A percentile compares a stretch with the other conserved stretches of the same genome.
Conservation (phyloP, 1,284 basidiomycete genomes). For the Puccinia triticina region DNA sequence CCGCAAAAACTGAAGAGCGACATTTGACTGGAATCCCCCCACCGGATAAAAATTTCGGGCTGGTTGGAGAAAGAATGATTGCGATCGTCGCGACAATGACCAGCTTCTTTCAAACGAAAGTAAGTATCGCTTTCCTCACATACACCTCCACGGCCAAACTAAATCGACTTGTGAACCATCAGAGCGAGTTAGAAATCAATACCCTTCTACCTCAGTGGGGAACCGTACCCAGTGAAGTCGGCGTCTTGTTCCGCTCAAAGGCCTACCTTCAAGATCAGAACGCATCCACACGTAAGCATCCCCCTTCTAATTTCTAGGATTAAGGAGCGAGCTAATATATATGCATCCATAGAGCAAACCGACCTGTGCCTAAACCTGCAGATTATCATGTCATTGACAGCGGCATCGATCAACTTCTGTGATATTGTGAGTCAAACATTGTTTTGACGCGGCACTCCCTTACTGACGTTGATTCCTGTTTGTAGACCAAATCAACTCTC, state of each 20-base stretch:
- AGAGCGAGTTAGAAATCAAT: neutral
- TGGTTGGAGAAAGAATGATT: conserved; percentile 32
- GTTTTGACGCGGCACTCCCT: neutral
- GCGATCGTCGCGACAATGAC: conserved; percentile 18
- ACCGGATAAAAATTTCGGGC: neutral
- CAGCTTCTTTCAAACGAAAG: conserved; percentile 15
- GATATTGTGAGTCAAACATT: neutral
- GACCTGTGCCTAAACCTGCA: conserved; percentile 33
- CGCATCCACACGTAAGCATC: neutral
- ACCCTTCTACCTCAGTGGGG: conserved; percentile 31
- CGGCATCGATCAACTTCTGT: conserved; percentile 8
- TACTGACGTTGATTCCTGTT: neutral
- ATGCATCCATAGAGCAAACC: conserved; percentile 13
- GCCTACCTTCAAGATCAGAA: conserved; percentile 45
- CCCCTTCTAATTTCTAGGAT: no score
- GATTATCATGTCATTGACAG: conserved; percentile 1
- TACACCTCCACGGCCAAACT: neutral
- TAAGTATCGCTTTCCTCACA: neutral
- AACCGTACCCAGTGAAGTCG: conserved; percentile 35
- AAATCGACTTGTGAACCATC: neutral
- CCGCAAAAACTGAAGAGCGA: neutral
- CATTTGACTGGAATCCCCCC: neutral
- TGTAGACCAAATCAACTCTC: conserved; percentile 7
- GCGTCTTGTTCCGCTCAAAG: conserved; percentile 41
- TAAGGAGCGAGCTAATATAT: neutral